phyloP scores from a whole-genome alignment of 495 filamentous ascomycete genomes.

The Daldinia decipiens region DNA sequence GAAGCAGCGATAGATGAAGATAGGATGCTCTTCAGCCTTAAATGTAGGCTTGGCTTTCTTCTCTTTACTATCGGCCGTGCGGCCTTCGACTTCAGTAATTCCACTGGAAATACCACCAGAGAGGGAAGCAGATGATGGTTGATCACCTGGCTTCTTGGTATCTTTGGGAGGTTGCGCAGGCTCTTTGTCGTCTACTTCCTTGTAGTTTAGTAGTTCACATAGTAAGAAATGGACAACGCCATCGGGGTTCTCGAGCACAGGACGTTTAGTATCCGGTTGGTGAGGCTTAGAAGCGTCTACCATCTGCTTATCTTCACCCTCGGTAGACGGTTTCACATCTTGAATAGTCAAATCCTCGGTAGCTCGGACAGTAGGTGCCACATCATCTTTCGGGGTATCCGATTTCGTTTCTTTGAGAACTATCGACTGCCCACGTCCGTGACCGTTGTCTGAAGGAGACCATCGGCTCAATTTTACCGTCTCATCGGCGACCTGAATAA shows the following conservation, averaged over 20 bases:
- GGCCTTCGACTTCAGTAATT: slow-evolving; percentile 38
- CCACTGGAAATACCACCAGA: slow-evolving; percentile 44
- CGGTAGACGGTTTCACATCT: slow-evolving; percentile 64
- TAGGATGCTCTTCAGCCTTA: slow-evolving; percentile 92
- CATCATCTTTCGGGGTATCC: slow-evolving; percentile 52
- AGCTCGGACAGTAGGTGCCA: slow-evolving; percentile 59
- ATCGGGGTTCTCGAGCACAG: slow-evolving; percentile 90
- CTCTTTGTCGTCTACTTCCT: slow-evolving; percentile 88
- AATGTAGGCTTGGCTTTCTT: slow-evolving; percentile 85
- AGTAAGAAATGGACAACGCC: slow-evolving; percentile 96
- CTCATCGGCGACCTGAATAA: slow-evolving; percentile 91
- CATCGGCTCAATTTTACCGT: slow-evolving; percentile 78
- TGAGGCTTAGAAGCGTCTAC: slow-evolving; percentile 68
- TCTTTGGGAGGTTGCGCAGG: slow-evolving; percentile 61
- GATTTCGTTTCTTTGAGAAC: slow-evolving; percentile 50
- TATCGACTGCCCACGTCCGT: slow-evolving; percentile 60
- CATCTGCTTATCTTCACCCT: slow-evolving; percentile 63
- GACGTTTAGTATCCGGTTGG: slow-evolving; percentile 75
- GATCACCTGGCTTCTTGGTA: slow-evolving; percentile 50
- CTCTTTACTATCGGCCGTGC: slow-evolving; percentile 54
- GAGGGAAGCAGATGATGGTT: slow-evolving; percentile 42
- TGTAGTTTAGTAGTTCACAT: slow-evolving; percentile 91
- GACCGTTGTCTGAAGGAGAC: slow-evolving; percentile 49
- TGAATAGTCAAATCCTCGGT: slow-evolving; percentile 64
- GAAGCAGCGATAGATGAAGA: slow-evolving; percentile 96